Base-by-base conservation (phyloP, 2,329 filamentous ascomycete species). In the Cordyceps cateniannulata region DNA sequence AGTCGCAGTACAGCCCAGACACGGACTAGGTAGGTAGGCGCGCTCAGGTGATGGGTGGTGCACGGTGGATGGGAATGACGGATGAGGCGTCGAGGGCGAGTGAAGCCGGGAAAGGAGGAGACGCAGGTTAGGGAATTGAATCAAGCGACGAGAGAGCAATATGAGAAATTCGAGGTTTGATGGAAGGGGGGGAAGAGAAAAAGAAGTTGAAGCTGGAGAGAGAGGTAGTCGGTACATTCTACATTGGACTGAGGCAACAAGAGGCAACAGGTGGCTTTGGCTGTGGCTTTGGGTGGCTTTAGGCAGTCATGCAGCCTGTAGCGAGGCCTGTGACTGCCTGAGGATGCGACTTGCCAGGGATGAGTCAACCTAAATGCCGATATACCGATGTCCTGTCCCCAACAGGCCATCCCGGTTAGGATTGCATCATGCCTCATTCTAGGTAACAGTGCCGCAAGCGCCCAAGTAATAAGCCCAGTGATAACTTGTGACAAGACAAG, bases 1-100 rank as follows among this genome's bases (percentile, higher is more conserved):
- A 35, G 32, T 35, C 32, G 32, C 22, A 24, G 45, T 29, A 40
- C 24, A 44, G 56, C 50, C 35, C 27, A 51, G 47, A 51, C 56
- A 59, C 32, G 47, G 56, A 51, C 32, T 35, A 8, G 5, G 29
- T 32, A 35, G 1, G 10, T 35, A 35, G 32, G 9, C 32, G 45
- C 42, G 44, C 56, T 50, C 56, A 59, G 56, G 56, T 59, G 56
- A 59, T 22, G 42, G 55, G 47, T 50, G 20, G 18, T 42, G 55
- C 29, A 44, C 29, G 47, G 32, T n/a, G n/a, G 38, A 18, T 22
- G 22, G 55, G 40, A 25, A 22, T 38, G 29, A 8, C 16, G 20
- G 16, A n/a, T 22, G 42, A 5, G 4, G 54, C 6, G 20, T 5
- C 27, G 44, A 35, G 44, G 22, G 38, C 22, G 18, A 42, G 27